Conservation (phyloP, 768 basidiomycete species). For the Russula virescens region DNA sequence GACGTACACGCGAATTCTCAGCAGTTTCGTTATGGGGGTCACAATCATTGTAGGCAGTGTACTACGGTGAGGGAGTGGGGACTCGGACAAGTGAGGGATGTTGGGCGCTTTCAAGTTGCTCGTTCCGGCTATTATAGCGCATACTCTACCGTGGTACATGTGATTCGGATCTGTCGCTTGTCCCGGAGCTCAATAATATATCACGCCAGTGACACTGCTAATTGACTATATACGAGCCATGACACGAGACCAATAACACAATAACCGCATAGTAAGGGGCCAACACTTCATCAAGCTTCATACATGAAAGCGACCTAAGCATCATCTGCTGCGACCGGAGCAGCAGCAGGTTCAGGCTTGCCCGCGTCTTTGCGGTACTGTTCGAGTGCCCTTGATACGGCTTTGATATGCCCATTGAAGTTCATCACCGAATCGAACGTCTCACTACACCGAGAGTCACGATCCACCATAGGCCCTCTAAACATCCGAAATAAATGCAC, state of each 20-base stretch:
- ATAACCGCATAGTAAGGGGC: no score
- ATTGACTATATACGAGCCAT: no score
- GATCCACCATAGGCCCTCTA: neutral
- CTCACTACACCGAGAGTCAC: slow-evolving; percentile 38
- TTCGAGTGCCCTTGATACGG: slow-evolving; percentile 56
- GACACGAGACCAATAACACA: no score
- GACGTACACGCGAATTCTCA: slow-evolving; percentile 61
- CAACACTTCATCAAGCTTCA: neutral
- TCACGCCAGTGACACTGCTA: no score
- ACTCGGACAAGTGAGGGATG: no score
- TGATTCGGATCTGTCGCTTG: neutral
- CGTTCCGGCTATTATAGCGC: no score
- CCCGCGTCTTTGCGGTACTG: slow-evolving; percentile 37
- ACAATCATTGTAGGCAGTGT: neutral
- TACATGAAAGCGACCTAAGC: neutral
- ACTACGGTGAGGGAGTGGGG: no score
- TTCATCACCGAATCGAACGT: slow-evolving; percentile 50
- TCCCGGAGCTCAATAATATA: no score
- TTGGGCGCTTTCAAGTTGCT: no score
- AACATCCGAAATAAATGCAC: slow-evolving; percentile 15
- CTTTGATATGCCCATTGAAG: slow-evolving; percentile 55
- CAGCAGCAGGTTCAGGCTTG: neutral
- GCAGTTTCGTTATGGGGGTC: slow-evolving; percentile 51
- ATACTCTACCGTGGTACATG: neutral
- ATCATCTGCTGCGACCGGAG: neutral